A percentile compares a stretch with the other conserved stretches of the same genome.
Conservation (phyloP, 257 asterid genomes). For the Knoxia roxburghii region DNA sequence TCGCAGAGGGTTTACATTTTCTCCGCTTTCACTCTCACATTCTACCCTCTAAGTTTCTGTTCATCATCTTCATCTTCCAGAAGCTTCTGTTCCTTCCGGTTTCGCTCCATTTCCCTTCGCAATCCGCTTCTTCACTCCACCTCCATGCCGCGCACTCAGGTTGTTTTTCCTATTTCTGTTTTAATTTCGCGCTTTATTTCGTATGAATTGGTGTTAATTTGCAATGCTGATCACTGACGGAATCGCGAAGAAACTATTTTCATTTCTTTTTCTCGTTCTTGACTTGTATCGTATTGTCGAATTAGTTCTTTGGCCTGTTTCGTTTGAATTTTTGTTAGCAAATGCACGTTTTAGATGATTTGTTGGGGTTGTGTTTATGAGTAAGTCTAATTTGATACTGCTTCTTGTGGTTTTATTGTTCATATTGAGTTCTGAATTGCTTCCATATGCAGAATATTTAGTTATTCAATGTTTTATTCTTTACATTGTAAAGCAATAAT, state of each 20-base stretch:
- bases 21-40: conserved; percentile 21
- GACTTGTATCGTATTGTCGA: not conserved
- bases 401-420: not conserved
- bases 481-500: not conserved
- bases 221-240: not conserved
- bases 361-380: not conserved
- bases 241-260: not conserved
- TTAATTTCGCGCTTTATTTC: not conserved
- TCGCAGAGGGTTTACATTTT: conserved; percentile 30
- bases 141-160: conserved; percentile 62
- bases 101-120: conserved; percentile 13
- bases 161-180: conserved; percentile 5
- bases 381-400: not conserved
- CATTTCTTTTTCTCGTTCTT: not conserved
- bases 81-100: conserved; percentile 20
- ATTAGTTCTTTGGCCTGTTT: not conserved
- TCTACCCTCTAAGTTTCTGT: not conserved
- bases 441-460: not conserved
- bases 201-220: not conserved
- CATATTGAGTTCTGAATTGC: too few relatives aligned
- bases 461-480: not conserved
- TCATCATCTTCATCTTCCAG: conserved; percentile 16
- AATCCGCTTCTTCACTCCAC: conserved; percentile 20
- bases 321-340: not conserved
- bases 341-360: not conserved